Base-by-base conservation (phyloP, 768 basidiomycete species). In the Hericium alpestre region DNA sequence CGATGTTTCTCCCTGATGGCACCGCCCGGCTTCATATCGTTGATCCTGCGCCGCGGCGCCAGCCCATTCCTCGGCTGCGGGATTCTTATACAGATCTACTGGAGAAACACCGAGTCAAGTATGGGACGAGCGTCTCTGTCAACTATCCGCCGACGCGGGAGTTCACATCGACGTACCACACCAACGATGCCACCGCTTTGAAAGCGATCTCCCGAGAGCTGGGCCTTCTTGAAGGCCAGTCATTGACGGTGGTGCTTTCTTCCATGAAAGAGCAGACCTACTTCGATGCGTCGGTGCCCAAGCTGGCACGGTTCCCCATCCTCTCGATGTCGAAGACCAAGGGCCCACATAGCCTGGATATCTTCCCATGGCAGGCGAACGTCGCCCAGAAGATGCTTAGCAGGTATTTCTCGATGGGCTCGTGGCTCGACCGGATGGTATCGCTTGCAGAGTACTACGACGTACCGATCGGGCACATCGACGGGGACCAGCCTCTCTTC, bases 371-470 rank as follows among this genome's bases (percentile, higher is more conserved):
- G 94, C 88, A 97, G 62, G 73, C 79, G 0, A 81, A 87, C 61
- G 87, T 92, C 18, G 83, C 84, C 0, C 76, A 83, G 61, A 90
- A 89, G 68, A 87, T 98, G 85, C 69, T 96, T 55, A 79, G 73
- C 22, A 87, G 93, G 38, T 98, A 93, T 66, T 74, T 98, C 20
- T 75, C 76, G 38, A 70, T 91, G 41, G 89, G 91, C 0, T 62
- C 72, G 2, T 95, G 91, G 90, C 70, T 98, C 43, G 85, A 90
- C 64, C 79, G 86, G 22, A 79, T 86, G 61, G 76, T 90, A 3
- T 79, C 86, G 5, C 79, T 93, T 39, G 88, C 95, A 0, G 81
- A 87, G 61, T 94, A 96, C 65, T 94, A 92, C 65, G 91, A 98
- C 68, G 78, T 97, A 5, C 95, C 96, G 1, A 74, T 94, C 13